Conservation (phyloP, 148 eudicot species). For the Drosera capensis region DNA sequence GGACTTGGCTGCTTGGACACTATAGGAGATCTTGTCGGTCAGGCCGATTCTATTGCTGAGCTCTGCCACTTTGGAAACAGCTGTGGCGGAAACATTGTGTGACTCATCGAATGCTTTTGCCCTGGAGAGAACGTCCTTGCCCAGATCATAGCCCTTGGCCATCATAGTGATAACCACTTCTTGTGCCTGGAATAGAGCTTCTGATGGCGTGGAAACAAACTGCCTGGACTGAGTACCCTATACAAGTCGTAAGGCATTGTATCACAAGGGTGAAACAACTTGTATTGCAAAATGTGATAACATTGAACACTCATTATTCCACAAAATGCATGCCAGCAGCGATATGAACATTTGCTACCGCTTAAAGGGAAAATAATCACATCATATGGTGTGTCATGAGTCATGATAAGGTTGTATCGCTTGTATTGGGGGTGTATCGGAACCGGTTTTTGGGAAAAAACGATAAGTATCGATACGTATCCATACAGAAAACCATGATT, state of each 20-base stretch:
- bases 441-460: too few species aligned
- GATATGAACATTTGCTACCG: too few species aligned
- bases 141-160: conserved; percentile 55
- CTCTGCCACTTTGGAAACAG: conserved; percentile 55
- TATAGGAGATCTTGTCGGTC: conserved; percentile 37
- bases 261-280: background rate
- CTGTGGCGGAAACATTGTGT: conserved; percentile 48
- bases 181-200: conserved; percentile 66
- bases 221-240: conserved; percentile 24
- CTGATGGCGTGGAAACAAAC: conserved; percentile 50
- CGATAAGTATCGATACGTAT: too few species aligned
- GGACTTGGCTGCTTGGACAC: conserved; percentile 43
- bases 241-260: background rate
- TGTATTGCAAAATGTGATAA: background rate
- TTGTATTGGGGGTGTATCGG: too few species aligned
- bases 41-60: conserved; percentile 60
- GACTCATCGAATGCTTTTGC: conserved; percentile 74
- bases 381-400: too few species aligned
- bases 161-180: conserved; percentile 61
- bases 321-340: too few species aligned
- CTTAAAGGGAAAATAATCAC: too few species aligned
- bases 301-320: too few species aligned
- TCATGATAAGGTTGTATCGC: too few species aligned
- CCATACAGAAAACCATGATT: too few species aligned
- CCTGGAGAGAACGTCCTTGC: conserved; percentile 54